These are phyloP conservation scores for Blyttiomyces sp. DNA, from an alignment of 371 early-diverging fungal genomes.

Conservation along the genomic window DNA sequence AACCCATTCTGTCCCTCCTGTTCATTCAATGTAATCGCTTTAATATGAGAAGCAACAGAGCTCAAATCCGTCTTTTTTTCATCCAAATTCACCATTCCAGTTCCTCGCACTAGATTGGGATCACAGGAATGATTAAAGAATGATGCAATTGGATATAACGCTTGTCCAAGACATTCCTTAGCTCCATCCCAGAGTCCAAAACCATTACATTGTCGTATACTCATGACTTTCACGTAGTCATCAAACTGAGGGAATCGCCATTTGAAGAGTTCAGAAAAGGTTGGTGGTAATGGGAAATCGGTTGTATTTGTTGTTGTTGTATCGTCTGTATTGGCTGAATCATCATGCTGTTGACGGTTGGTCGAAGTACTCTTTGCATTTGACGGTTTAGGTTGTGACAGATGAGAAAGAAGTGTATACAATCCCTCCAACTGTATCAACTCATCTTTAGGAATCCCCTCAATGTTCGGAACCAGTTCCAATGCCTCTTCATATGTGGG, in stretches of 20 bases:
- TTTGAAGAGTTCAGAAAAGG: slow-evolving; percentile 8
- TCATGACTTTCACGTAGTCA: slow-evolving; percentile 10
- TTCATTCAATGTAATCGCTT: too few species aligned
- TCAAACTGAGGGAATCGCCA: slow-evolving; percentile 2
- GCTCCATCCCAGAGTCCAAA: slow-evolving; percentile 31
- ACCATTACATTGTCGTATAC: slow-evolving; percentile 24
- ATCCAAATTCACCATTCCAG: background rate
- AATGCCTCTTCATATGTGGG: slow-evolving; percentile 12
- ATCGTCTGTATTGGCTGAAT: background rate
- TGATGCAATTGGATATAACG: slow-evolving; percentile 20
- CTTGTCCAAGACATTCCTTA: slow-evolving; percentile 19
- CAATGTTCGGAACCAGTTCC: slow-evolving; percentile 22
- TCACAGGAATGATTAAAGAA: slow-evolving; percentile 28
- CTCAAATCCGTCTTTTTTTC: background rate
- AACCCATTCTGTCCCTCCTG: background rate
- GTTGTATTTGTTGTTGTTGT: background rate
- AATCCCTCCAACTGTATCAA: background rate
- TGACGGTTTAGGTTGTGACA: background rate
- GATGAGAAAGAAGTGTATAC: background rate
- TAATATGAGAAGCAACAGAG: too few species aligned
- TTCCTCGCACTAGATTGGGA: slow-evolving; percentile 15
- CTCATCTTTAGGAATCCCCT: slow-evolving; percentile 5
- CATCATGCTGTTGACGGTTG: too few species aligned
- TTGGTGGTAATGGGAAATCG: background rate
- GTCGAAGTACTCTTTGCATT: too few species aligned